Conservation (phyloP, 73 alveolate species). For the Stentor roeselii region DNA sequence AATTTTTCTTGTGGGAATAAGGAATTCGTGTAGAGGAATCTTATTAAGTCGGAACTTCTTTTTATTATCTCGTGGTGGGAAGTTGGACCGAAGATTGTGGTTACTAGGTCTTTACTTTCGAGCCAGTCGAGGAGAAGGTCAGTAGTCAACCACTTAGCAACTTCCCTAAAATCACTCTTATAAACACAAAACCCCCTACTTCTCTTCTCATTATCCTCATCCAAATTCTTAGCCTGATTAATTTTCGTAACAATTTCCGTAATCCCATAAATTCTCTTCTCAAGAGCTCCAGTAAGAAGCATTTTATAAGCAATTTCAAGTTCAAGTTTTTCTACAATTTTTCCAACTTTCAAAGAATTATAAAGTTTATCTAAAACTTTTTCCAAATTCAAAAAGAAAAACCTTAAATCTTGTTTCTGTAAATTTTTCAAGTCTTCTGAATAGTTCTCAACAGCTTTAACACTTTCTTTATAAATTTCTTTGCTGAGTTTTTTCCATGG, state of each 20-base stretch:
- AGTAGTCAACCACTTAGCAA: conserved; percentile 15
- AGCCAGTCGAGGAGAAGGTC: not conserved
- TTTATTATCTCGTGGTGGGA: conserved; percentile 21
- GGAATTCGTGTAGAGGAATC: not conserved
- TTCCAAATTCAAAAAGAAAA: not conserved
- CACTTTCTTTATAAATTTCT: not conserved
- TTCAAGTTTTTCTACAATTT: conserved; percentile 23
- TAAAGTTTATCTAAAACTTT: not conserved
- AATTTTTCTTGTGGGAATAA: not conserved
- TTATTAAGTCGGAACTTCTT: conserved; percentile 11
- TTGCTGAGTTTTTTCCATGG: not conserved
- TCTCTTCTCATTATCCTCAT: conserved; percentile 17
- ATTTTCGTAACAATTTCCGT: conserved; percentile 20
- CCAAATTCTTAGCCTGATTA: not conserved
- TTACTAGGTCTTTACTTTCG: not conserved
- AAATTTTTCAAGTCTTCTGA: not conserved
- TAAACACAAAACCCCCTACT: not conserved
- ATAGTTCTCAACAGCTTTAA: not conserved
- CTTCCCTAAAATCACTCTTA: not conserved
- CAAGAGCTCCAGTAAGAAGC: not conserved
- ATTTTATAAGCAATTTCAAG: not conserved
- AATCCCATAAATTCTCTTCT: conserved; percentile 27
- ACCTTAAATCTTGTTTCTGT: not conserved
- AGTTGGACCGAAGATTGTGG: conserved; percentile 3
- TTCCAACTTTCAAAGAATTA: not conserved